These are phyloP conservation scores for Euphorbia peplus DNA, from an alignment of 345 rosid genomes.

Conservation along the genomic window DNA sequence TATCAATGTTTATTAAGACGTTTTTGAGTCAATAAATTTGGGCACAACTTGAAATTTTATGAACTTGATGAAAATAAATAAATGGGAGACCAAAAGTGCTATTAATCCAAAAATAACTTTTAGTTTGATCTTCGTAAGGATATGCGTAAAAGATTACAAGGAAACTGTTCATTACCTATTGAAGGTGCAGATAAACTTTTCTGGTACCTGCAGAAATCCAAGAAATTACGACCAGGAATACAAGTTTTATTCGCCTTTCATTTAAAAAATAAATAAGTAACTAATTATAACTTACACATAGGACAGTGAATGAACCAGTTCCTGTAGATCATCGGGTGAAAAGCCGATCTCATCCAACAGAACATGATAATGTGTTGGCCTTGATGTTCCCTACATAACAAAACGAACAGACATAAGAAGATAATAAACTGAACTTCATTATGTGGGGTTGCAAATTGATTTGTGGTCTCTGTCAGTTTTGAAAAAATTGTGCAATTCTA, in stretches of 20 bases:
- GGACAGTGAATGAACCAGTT: constrained; percentile 27
- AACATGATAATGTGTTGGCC: constrained; percentile 33
- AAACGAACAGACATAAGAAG: neutral
- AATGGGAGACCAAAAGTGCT: no score
- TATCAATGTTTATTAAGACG: no score
- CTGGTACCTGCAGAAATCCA: constrained; percentile 21
- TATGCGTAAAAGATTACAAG: neutral
- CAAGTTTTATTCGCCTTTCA: neutral
- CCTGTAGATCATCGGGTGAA: constrained; percentile 28
- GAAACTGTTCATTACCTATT: constrained; percentile 16
- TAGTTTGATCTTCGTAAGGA: neutral
- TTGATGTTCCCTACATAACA: constrained; percentile 21
- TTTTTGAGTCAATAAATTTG: no score
- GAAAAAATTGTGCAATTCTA: neutral
- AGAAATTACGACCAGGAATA: neutral
- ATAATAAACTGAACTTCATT: neutral
- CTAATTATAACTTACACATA: constrained; percentile 20
- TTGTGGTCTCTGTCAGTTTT: neutral
- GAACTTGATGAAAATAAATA: no score
- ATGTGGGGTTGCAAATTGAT: no score
- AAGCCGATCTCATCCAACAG: constrained; percentile 28
- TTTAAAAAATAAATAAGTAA: neutral
- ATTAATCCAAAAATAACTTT: neutral
- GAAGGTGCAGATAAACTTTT: constrained; percentile 26
- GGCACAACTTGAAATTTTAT: no score